Conservation (phyloP, 2,329 filamentous ascomycete genomes). For the Penicillium sp. region DNA sequence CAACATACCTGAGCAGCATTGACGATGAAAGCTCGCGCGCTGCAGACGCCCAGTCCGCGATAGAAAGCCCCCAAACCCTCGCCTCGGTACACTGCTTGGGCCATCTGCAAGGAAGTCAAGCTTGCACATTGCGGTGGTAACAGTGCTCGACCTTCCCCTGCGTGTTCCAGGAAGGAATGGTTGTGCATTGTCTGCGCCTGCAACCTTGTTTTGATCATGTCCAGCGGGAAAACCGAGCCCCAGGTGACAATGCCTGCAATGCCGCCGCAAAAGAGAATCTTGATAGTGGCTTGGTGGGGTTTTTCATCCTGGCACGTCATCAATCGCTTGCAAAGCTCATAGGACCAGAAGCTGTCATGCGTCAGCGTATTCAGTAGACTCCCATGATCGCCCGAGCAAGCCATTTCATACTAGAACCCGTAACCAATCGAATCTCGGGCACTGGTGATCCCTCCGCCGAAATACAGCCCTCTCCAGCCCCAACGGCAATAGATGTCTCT, state of each 20-base stretch:
- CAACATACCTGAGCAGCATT: constrained; percentile 70
- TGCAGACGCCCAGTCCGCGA: constrained; percentile 74
- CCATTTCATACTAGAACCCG: constrained; percentile 72
- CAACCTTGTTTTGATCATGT: constrained; percentile 89
- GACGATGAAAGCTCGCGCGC: constrained; percentile 80
- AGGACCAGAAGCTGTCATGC: constrained; percentile 71
- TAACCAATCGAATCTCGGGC: constrained; percentile 87
- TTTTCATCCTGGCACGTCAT: constrained; percentile 50
- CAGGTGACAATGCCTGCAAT: constrained; percentile 84
- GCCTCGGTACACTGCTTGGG: constrained; percentile 62
- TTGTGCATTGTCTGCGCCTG: constrained; percentile 62
- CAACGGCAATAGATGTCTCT: constrained; percentile 59
- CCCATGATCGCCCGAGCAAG: neutral
- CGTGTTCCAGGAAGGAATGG: constrained; percentile 15
- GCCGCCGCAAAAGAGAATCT: constrained; percentile 77
- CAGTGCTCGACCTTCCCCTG: constrained; percentile 25
- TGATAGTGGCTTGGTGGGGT: constrained; percentile 54
- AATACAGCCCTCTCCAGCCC: constrained; percentile 69
- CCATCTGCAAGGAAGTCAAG: constrained; percentile 61
- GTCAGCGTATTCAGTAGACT: constrained; percentile 8
- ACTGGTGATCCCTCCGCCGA: constrained; percentile 76
- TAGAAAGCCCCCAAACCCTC: constrained; percentile 66
- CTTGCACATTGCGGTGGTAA: constrained; percentile 20
- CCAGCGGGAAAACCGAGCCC: constrained; percentile 85
- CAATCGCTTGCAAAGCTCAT: constrained; percentile 68